Conservation (phyloP, 1,284 basidiomycete species). For the Ganoderma boninense region DNA sequence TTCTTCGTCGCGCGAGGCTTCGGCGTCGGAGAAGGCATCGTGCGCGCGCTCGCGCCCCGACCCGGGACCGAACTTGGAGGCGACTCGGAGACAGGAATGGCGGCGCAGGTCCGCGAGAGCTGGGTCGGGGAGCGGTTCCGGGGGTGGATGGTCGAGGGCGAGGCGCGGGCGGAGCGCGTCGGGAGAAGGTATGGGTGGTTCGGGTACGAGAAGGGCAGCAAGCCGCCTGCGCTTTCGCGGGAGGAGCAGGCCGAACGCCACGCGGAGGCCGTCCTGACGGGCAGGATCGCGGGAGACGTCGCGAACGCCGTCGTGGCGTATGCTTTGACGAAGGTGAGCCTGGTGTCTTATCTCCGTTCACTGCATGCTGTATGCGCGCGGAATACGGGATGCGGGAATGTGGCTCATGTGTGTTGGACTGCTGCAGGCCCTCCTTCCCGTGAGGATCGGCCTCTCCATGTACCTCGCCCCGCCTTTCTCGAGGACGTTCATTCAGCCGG, state of each 20-base stretch:
- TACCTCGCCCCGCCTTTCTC: constrained; percentile 30
- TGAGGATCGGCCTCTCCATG: constrained; percentile 29
- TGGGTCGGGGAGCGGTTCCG: constrained; percentile 55
- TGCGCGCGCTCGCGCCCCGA: constrained; percentile 47
- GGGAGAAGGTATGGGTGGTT: constrained; percentile 85
- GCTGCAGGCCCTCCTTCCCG: constrained; percentile 26
- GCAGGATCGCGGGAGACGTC: constrained; percentile 69
- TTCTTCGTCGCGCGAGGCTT: constrained; percentile 78
- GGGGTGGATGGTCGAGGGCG: constrained; percentile 79
- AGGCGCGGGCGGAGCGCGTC: constrained; percentile 73
- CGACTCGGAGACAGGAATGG: constrained; percentile 2
- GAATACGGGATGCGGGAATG: too few species aligned
- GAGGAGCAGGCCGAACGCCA: constrained; percentile 17
- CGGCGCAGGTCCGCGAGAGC: constrained; percentile 25
- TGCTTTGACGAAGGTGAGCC: constrained; percentile 79
- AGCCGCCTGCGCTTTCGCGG: constrained; percentile 24
- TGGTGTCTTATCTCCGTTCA: too few species aligned
- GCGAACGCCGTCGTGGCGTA: constrained; percentile 88
- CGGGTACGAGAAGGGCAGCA: constrained; percentile 72
- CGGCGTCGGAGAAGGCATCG: constrained; percentile 76
- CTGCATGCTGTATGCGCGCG: not conserved
- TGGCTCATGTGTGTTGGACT: not conserved
- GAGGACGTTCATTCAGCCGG: constrained; percentile 24
- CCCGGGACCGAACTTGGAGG: not conserved
- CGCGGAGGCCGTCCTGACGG: constrained; percentile 24